Percentiles rank a stretch among this genome's conserved stretches.
These are phyloP conservation scores for Ceratobasidium sp. DNA, from an alignment of 1,284 basidiomycete species.

Conservation along the genomic window DNA sequence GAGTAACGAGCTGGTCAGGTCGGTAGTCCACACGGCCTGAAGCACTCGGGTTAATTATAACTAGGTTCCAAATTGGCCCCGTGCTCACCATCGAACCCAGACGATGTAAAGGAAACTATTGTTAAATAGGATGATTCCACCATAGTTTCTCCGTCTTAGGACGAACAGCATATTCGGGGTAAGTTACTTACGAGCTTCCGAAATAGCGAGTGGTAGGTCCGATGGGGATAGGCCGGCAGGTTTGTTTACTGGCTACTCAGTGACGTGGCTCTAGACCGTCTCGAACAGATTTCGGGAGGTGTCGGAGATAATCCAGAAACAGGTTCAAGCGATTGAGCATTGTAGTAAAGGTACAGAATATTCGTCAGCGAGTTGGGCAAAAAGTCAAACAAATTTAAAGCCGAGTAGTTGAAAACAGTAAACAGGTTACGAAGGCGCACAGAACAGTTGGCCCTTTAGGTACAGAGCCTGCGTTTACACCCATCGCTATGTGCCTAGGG, in stretches of 20 bases:
- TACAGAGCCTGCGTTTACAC: background rate
- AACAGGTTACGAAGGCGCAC: background rate
- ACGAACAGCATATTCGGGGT: background rate
- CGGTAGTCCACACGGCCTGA: slow-evolving; percentile 2
- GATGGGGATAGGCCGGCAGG: too few relatives aligned
- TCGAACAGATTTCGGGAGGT: background rate
- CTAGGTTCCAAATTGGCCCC: background rate
- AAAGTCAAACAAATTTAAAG: background rate
- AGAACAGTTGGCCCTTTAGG: too few relatives aligned
- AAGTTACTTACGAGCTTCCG: too few relatives aligned
- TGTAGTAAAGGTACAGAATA: background rate
- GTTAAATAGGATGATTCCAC: slow-evolving; percentile 7
- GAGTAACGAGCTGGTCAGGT: background rate
- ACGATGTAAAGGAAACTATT: background rate
- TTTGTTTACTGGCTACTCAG: too few relatives aligned
- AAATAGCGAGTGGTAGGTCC: too few relatives aligned
- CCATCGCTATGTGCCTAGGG: background rate
- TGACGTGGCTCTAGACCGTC: background rate
- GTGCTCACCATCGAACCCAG: slow-evolving; percentile 2
- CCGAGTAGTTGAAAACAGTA: background rate
- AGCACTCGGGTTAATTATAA: too few relatives aligned
- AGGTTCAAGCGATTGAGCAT: background rate
- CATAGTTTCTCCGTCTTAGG: slow-evolving; percentile 15
- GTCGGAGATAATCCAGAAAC: too few relatives aligned
- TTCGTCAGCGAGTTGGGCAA: background rate